Percentiles rank a stretch among this genome's conserved stretches.
Conservation (phyloP, 78 protist genomes). For the Paulinella micropora region DNA sequence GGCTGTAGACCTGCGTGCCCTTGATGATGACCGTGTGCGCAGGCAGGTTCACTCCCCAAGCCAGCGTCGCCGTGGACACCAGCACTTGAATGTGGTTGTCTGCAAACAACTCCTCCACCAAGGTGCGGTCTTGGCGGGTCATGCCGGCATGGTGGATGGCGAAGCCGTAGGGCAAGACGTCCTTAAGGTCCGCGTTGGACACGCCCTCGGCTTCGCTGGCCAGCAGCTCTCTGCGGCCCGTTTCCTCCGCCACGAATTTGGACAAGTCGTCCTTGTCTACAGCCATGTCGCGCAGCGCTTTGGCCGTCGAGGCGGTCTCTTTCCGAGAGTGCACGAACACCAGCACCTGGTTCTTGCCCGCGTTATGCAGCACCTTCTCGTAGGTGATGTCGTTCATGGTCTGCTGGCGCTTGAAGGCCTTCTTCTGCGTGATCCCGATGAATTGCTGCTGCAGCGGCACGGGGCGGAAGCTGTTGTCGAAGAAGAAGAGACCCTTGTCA, state of each 20-base stretch:
- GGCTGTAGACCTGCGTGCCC: slow-evolving; percentile 87
- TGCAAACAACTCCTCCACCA: slow-evolving; percentile 82
- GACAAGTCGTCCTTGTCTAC: slow-evolving; percentile 36
- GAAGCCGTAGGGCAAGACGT: slow-evolving; percentile 85
- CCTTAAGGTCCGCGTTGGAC: slow-evolving; percentile 49
- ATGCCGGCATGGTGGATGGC: slow-evolving; percentile 98
- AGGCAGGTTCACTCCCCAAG: slow-evolving; percentile 99
- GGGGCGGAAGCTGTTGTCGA: slow-evolving; percentile 82
- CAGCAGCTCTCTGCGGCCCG: slow-evolving; percentile 44
- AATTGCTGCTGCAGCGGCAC: slow-evolving; percentile 84
- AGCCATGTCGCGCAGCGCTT: slow-evolving; percentile 38
- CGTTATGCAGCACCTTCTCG: slow-evolving; percentile 55
- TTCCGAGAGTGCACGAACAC: slow-evolving; percentile 95
- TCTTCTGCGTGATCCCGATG: slow-evolving; percentile 78
- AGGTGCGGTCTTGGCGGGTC: slow-evolving; percentile 38
- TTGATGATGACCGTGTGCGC: slow-evolving; percentile 97
- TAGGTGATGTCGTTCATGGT: slow-evolving; percentile 80
- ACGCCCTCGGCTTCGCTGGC: slow-evolving; percentile 35
- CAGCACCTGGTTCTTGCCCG: slow-evolving; percentile 56
- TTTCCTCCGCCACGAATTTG: slow-evolving; percentile 38
- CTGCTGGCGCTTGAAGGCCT: slow-evolving; percentile 59
- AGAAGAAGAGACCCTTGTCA: slow-evolving; percentile 65
- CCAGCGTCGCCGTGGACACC: slow-evolving; percentile 94
- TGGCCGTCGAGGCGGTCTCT: slow-evolving; percentile 84
- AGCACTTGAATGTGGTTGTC: slow-evolving; percentile 67